Evolutionary conservation across 768 basidiomycete species (phyloP).

Genomic region (Fistulinella prunicolor): DNA sequence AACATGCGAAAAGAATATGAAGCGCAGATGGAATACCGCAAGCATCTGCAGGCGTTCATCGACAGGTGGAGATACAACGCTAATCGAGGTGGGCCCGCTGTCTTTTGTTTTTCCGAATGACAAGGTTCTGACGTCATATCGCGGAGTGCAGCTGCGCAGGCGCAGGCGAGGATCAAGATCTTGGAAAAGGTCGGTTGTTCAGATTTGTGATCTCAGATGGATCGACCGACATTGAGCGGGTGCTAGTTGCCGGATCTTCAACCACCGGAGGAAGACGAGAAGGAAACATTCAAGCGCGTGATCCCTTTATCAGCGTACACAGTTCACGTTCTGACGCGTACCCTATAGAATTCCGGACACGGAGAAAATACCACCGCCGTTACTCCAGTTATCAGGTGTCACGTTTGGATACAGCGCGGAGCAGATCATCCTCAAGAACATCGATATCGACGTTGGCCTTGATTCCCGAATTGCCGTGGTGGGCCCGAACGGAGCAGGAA

Average conservation of each 20-base stretch:
- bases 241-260: slow-evolving; percentile 83
- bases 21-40: slow-evolving; percentile 90
- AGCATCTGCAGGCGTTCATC: slow-evolving; percentile 96
- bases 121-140: slow-evolving; percentile 2
- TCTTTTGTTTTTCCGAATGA: neutral
- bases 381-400: slow-evolving; percentile 88
- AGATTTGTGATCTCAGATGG: neutral
- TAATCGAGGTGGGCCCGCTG: slow-evolving; percentile 62
- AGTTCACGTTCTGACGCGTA: neutral
- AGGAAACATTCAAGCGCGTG: slow-evolving; percentile 82
- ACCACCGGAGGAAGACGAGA: slow-evolving; percentile 90
- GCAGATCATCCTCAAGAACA: slow-evolving; percentile 68
- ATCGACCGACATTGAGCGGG: neutral
- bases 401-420: slow-evolving; percentile 84
- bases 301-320: neutral
- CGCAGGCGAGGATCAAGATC: slow-evolving; percentile 75
- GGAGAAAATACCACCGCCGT: slow-evolving; percentile 95
- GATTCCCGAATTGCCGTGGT: slow-evolving; percentile 95
- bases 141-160: slow-evolving; percentile 68
- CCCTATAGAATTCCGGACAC: slow-evolving; percentile 80
- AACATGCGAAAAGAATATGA: slow-evolving; percentile 95
- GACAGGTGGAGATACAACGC: slow-evolving; percentile 98
- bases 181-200: slow-evolving; percentile 59
- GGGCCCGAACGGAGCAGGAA: slow-evolving; percentile 94
- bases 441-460: slow-evolving; percentile 91